Evolutionary conservation across 2,329 filamentous ascomycete species (phyloP).

Genomic region (Xylariales sp.): DNA sequence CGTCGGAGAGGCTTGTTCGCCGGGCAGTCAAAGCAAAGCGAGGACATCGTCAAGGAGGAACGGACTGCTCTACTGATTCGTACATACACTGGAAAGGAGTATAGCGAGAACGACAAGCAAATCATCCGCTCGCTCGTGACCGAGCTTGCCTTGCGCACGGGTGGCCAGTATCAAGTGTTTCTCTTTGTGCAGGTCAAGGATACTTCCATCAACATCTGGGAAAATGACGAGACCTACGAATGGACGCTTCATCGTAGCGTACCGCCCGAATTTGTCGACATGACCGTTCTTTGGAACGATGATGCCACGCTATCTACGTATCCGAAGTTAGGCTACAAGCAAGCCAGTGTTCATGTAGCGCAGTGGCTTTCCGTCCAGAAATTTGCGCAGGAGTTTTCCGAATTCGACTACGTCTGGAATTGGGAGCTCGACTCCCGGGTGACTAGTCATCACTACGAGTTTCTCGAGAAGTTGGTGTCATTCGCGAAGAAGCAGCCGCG

Average conservation of each 20-base stretch:
- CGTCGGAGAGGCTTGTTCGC: neutral
- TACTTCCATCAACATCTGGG: slow-evolving; percentile 51
- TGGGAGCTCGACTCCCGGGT: slow-evolving; percentile 82
- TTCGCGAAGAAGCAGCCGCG: slow-evolving; percentile 66
- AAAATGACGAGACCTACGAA: slow-evolving; percentile 54
- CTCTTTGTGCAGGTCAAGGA: slow-evolving; percentile 76
- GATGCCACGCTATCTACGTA: slow-evolving; percentile 72
- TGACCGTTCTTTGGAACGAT: slow-evolving; percentile 72
- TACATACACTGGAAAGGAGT: slow-evolving; percentile 69
- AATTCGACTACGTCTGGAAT: slow-evolving; percentile 82
- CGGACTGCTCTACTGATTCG: slow-evolving; percentile 73
- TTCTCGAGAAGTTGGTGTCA: slow-evolving; percentile 59
- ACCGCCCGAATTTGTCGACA: slow-evolving; percentile 64
- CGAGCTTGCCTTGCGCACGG: slow-evolving; percentile 70
- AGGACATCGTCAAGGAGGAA: slow-evolving; percentile 30
- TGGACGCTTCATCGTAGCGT: slow-evolving; percentile 57
- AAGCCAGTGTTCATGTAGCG: slow-evolving; percentile 50
- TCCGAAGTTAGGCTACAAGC: slow-evolving; percentile 59
- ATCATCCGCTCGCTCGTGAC: slow-evolving; percentile 74
- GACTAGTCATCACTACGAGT: slow-evolving; percentile 77
- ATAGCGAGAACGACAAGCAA: slow-evolving; percentile 74
- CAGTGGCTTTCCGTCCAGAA: slow-evolving; percentile 72
- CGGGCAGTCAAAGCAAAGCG: neutral
- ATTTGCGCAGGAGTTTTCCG: slow-evolving; percentile 69
- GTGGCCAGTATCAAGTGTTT: slow-evolving; percentile 77